phyloP scores from a whole-genome alignment of 768 basidiomycete genomes.

The Russula virescens region DNA sequence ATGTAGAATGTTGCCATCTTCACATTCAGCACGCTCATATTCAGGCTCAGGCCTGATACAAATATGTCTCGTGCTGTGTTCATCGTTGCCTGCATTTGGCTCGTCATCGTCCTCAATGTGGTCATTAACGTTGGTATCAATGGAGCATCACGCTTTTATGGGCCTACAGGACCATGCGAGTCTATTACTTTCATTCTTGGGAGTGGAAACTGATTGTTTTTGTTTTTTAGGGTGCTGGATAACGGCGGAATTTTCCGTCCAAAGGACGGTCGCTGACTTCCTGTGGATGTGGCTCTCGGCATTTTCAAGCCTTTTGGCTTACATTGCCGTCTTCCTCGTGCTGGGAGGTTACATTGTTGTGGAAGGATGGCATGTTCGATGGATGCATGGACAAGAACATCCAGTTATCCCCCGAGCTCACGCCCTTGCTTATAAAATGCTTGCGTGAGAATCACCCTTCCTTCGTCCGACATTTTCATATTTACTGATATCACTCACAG shows the following conservation, averaged over 20 bases:
- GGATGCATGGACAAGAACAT: slow-evolving; percentile 19
- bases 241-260: slow-evolving; percentile 29
- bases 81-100: slow-evolving; percentile 36
- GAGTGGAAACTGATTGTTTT: neutral
- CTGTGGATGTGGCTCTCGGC: slow-evolving; percentile 49
- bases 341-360: slow-evolving; percentile 36
- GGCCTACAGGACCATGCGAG: slow-evolving; percentile 38
- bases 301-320: slow-evolving; percentile 38
- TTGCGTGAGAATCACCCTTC: slow-evolving; percentile 36
- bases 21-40: slow-evolving; percentile 37
- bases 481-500: slow-evolving; percentile 27
- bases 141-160: slow-evolving; percentile 35
- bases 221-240: slow-evolving; percentile 50
- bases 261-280: slow-evolving; percentile 45
- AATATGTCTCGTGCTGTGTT: slow-evolving; percentile 32
- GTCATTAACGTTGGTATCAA: slow-evolving; percentile 36
- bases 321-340: slow-evolving; percentile 41
- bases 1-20: slow-evolving; percentile 36
- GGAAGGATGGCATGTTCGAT: slow-evolving; percentile 29
- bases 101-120: slow-evolving; percentile 36
- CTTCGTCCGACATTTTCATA: neutral
- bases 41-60: slow-evolving; percentile 29
- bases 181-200: slow-evolving; percentile 2
- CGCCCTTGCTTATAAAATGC: slow-evolving; percentile 39
- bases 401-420: slow-evolving; percentile 18